These are phyloP conservation scores for Verticillium klebahnii DNA, from an alignment of 2,329 filamentous ascomycete species.

Conservation along the genomic window DNA sequence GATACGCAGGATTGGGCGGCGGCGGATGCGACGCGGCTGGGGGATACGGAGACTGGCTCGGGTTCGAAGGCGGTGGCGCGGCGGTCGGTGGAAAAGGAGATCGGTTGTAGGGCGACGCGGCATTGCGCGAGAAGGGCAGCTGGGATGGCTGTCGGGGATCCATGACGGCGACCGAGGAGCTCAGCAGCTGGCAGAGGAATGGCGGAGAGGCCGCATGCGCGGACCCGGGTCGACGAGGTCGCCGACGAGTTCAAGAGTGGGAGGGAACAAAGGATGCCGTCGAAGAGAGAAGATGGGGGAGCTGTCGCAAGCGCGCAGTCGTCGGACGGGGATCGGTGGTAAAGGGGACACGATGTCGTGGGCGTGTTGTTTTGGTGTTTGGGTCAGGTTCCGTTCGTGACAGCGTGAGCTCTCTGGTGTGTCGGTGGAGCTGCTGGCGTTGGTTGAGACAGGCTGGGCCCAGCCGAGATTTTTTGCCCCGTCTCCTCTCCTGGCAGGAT, in stretches of 20 bases:
- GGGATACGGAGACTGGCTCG: slow-evolving; percentile 14
- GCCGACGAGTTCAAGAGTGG: background rate
- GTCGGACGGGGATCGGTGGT: background rate
- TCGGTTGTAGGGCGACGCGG: slow-evolving; percentile 23
- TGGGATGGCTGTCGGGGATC: slow-evolving; percentile 24
- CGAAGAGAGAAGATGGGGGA: background rate
- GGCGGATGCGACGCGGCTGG: slow-evolving; percentile 8
- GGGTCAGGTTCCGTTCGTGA: background rate
- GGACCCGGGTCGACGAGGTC: slow-evolving; percentile 1
- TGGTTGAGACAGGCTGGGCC: slow-evolving; percentile 3
- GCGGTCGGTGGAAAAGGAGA: slow-evolving; percentile 17
- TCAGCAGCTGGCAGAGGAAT: slow-evolving; percentile 23
- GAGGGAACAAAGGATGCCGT: background rate
- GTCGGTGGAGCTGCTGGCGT: slow-evolving; percentile 1
- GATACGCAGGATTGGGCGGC: slow-evolving; percentile 21
- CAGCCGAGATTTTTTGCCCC: slow-evolving; percentile 3
- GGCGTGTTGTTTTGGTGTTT: slow-evolving; percentile 3
- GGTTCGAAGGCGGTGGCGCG: slow-evolving; percentile 6
- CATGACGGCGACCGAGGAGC: slow-evolving; percentile 18
- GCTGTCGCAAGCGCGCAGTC: background rate
- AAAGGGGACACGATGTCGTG: background rate
- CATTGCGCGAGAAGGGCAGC: slow-evolving; percentile 22
- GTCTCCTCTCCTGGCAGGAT: background rate
- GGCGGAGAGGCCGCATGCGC: slow-evolving; percentile 8
- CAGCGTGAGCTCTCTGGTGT: slow-evolving; percentile 1